phyloP scores from a whole-genome alignment of 164 flowering plant species.

The Litsea cubeba region DNA sequence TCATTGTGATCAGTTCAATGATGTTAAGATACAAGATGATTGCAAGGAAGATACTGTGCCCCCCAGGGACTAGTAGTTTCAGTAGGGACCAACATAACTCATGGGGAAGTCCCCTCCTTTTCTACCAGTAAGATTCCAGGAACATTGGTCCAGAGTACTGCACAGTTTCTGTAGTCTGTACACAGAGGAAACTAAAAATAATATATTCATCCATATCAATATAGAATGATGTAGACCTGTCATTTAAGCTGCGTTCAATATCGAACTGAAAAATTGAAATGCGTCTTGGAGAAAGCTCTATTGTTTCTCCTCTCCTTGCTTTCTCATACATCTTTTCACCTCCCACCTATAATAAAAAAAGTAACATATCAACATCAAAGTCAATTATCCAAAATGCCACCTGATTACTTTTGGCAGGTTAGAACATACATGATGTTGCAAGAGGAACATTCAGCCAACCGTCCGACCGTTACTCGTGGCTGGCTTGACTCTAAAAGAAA shows the following conservation, averaged over 20 bases:
- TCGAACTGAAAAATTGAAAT: conserved; percentile 82
- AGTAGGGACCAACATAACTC: no score
- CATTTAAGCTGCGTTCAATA: conserved; percentile 88
- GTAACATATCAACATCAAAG: conserved; percentile 10
- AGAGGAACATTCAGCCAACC: neutral
- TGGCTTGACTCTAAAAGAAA: no score
- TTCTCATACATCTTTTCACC: conserved; percentile 98
- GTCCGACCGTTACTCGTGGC: neutral
- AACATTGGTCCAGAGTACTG: neutral
- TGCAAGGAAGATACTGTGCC: no score
- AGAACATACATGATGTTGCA: neutral
- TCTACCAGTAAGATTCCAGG: neutral
- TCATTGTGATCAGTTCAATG: no score
- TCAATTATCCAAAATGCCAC: neutral
- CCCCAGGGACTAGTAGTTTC: no score
- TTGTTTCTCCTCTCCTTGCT: conserved; percentile 93
- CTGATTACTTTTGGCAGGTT: neutral
- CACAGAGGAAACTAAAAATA: neutral
- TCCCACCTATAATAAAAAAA: conserved; percentile 53
- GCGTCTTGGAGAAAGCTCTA: conserved; percentile 88
- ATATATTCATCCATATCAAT: neutral
- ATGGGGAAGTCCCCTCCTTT: neutral
- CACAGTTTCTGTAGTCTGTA: neutral
- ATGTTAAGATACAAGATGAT: no score
- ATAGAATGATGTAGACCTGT: conserved; percentile 47